Evolutionary conservation across 164 flowering plant species (phyloP).

Genomic region (Magnolia kwangsiensis): DNA sequence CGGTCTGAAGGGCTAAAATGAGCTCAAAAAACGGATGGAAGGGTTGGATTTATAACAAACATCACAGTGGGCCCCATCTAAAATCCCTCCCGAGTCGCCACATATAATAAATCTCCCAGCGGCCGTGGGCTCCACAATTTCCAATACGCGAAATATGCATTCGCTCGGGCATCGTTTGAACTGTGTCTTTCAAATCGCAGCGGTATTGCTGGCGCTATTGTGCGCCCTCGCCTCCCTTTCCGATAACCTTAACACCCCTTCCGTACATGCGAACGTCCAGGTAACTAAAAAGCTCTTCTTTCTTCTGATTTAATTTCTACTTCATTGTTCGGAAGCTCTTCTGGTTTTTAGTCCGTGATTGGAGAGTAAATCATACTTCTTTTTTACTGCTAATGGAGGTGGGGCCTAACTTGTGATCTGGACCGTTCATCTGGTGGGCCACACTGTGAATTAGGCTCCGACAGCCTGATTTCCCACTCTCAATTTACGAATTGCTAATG

Average conservation of each 20-base stretch:
- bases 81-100: neutral
- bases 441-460: neutral
- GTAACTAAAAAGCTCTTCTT: neutral
- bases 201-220: neutral
- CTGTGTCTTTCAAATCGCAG: neutral
- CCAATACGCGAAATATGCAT: neutral
- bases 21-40: too few species aligned
- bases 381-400: neutral
- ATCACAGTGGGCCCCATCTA: too few species aligned
- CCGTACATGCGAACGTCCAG: constrained; percentile 6
- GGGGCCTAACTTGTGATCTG: neutral
- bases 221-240: constrained; percentile 10
- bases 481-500: too few species aligned
- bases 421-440: neutral
- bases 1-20: too few species aligned
- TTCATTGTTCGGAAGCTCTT: neutral
- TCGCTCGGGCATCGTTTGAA: constrained; percentile 5
- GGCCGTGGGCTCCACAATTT: too few species aligned
- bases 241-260: constrained; percentile 6
- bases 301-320: neutral
- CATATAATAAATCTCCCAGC: too few species aligned
- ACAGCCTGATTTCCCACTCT: too few species aligned
- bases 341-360: neutral
- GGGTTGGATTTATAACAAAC: too few species aligned
- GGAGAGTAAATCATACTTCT: neutral